Evolutionary conservation across 2,329 filamentous ascomycete genomes (phyloP), one percentile per base, ranked within the genome.

Genomic region (Blumeria graminis): DNA sequence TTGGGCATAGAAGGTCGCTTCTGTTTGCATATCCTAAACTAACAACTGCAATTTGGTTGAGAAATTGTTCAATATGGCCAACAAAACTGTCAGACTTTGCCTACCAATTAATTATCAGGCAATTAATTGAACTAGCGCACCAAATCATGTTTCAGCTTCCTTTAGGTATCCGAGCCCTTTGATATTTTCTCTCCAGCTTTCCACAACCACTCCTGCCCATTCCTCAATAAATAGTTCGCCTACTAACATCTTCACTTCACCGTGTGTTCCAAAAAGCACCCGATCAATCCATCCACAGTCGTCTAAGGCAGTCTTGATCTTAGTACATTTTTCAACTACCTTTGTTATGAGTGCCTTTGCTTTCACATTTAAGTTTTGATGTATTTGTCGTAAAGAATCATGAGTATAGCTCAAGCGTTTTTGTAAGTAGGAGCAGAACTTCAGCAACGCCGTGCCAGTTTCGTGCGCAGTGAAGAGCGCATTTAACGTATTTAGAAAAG

Each of bases 231-330:
- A 64, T 34, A 61, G 59, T n/a, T 64, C 63, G 55, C 62, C 64
- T 9, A 65, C 54, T 16, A 62, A 33, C 3, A n/a, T 55, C 5
- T 51, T 41, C 36, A 32, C 56, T 50, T 56, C 53, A 36, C 57
- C 57, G 38, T 61, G 28, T 3, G 63, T 57, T 55, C 55, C 57
- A 11, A 64, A 62, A 5, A 66, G 56, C 0, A 66, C 61, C 45
- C 58, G 63, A 56, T 68, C 66, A 52, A 68, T 67, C 65, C 63
- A 67, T 3, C 65, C 65, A 16, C 65, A 62, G 39, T 67, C 65
- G 56, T 66, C 62, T 36, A 68, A 55, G 1, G 58, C 60, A 43
- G 62, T 64, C 53, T 65, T 66, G 28, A 65, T 57, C 8, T 13
- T 41, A 14, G 54, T 54, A 8, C 60, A 60, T 46, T 63, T 62